Percentiles rank a stretch among this genome's conserved stretches.
Evolutionary conservation across 148 eudicot species (phyloP).

Genomic region (Rhododendron molle): DNA sequence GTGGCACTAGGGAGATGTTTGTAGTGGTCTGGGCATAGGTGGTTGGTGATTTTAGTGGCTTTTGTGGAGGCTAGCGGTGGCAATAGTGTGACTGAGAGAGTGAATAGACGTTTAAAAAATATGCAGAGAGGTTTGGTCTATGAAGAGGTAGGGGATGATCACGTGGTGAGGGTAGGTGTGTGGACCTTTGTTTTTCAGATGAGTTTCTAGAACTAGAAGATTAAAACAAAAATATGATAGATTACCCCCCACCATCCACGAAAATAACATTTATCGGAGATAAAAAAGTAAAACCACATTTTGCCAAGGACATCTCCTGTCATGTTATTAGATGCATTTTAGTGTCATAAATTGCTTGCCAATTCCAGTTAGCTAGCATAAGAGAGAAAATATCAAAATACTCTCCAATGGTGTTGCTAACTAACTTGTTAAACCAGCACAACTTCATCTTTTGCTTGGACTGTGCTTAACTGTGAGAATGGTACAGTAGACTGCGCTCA

Average conservation of each 20-base stretch:
- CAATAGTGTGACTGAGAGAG: neutral
- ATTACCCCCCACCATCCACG: neutral
- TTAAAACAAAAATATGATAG: neutral
- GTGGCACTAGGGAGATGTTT: neutral
- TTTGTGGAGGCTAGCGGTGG: neutral
- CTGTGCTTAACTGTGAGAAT: neutral
- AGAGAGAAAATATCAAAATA: neutral
- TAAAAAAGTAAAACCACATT: neutral
- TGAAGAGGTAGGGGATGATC: neutral
- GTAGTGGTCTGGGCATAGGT: neutral
- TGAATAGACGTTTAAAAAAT: neutral
- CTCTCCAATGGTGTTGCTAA: neutral
- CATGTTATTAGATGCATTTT: neutral
- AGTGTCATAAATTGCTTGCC: neutral
- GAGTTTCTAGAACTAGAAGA: neutral
- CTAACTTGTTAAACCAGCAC: neutral
- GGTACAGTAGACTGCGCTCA: neutral
- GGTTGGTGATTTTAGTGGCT: neutral
- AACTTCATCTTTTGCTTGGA: neutral
- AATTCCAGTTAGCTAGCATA: neutral
- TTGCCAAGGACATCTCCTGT: neutral
- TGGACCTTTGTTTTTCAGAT: neutral
- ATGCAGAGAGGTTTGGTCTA: neutral
- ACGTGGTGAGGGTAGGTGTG: neutral
- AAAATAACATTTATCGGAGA: neutral